These are phyloP conservation scores for Phytopythium vexans DNA, from an alignment of 352 stramenopile genomes.

Conservation along the genomic window DNA sequence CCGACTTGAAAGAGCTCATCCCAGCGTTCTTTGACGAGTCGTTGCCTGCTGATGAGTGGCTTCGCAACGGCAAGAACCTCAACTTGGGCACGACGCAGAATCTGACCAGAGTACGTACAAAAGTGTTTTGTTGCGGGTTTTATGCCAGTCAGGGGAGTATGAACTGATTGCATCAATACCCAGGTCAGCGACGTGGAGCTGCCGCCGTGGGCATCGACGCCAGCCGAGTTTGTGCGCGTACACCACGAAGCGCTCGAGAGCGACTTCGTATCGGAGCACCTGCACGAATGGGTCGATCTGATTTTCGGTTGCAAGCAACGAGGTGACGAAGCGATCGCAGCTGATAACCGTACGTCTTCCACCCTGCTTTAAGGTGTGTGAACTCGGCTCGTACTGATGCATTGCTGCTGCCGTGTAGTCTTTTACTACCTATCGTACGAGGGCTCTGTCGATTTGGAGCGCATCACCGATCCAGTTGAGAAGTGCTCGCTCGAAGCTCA, in stretches of 20 bases:
- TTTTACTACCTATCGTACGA: slow-evolving; percentile 91
- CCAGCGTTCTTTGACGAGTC: slow-evolving; percentile 97
- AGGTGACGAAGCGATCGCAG: slow-evolving; percentile 63
- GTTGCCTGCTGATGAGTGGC: slow-evolving; percentile 82
- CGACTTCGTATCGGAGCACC: slow-evolving; percentile 61
- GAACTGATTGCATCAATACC: slow-evolving; percentile 4
- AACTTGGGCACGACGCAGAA: slow-evolving; percentile 93
- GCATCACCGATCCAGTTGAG: slow-evolving; percentile 87
- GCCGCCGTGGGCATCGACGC: slow-evolving; percentile 91
- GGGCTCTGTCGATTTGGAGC: slow-evolving; percentile 83
- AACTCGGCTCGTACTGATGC: neutral
- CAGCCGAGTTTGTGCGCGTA: slow-evolving; percentile 75
- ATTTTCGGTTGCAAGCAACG: slow-evolving; percentile 82
- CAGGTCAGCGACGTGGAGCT: slow-evolving; percentile 94
- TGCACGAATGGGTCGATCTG: slow-evolving; percentile 84
- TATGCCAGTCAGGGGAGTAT: neutral
- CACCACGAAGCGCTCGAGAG: slow-evolving; percentile 74
- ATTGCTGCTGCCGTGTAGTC: slow-evolving; percentile 31
- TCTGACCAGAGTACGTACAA: slow-evolving; percentile 47
- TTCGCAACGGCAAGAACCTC: slow-evolving; percentile 95
- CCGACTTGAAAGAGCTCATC: slow-evolving; percentile 98
- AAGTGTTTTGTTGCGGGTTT: too few relatives aligned
- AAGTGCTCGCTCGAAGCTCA: slow-evolving; percentile 92
- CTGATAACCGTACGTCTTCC: slow-evolving; percentile 67
- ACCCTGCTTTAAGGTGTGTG: neutral